Evolutionary conservation across 2,329 filamentous ascomycete species (phyloP).

Genomic region (Colletotrichum sp.): DNA sequence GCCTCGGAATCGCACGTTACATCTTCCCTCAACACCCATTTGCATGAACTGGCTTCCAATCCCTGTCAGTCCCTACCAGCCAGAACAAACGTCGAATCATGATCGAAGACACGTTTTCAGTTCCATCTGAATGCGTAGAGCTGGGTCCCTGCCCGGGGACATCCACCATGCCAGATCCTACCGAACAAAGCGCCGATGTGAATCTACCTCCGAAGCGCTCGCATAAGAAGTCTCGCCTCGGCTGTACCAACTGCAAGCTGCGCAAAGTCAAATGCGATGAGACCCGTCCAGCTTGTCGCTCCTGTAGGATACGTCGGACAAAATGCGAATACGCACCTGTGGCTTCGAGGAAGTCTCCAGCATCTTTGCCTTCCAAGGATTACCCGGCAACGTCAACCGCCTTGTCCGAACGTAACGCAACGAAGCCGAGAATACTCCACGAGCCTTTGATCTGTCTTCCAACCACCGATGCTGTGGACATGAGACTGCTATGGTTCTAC

Average conservation of each 20-base stretch:
- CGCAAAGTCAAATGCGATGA: constrained; percentile 34
- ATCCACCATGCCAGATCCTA: not conserved
- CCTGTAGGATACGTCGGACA: constrained; percentile 8
- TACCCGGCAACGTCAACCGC: not conserved
- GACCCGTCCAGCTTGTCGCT: constrained; percentile 19
- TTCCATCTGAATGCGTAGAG: not conserved
- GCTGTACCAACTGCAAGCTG: constrained; percentile 21
- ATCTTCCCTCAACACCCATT: not conserved
- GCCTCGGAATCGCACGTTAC: not conserved
- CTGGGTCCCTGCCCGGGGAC: not conserved
- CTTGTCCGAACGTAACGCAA: not conserved
- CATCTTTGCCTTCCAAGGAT: not conserved
- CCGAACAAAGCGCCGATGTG: not conserved
- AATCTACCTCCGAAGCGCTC: not conserved
- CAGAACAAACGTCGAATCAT: not conserved
- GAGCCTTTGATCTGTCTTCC: not conserved
- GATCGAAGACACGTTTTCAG: not conserved
- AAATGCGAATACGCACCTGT: not conserved
- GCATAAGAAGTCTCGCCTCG: not conserved
- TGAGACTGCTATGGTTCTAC: not conserved
- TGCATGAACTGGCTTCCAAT: not conserved
- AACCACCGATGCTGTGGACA: not conserved
- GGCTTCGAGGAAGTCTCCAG: not conserved
- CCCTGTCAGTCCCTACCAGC: not conserved
- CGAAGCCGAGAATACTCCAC: not conserved